Evolutionary conservation across 345 rosid species (phyloP).

Genomic region (Draba incana): DNA sequence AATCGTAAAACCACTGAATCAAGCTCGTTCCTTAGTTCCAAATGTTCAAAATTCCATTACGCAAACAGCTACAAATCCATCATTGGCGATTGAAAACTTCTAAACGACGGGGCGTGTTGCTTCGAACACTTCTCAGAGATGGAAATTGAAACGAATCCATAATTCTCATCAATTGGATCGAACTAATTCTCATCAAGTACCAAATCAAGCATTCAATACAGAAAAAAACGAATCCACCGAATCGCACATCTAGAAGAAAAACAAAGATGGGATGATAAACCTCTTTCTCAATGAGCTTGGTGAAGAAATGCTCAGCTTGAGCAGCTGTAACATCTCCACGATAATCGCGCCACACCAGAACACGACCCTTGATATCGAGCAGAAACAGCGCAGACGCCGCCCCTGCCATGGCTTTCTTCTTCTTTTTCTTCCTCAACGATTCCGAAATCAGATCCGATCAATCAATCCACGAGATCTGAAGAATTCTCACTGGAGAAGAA

Average conservation of each 20-base stretch:
- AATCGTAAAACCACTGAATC: slow-evolving; percentile 1
- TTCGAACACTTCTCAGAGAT: slow-evolving; percentile 1
- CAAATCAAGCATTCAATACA: slow-evolving; percentile 2
- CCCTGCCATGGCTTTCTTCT: slow-evolving; percentile 58
- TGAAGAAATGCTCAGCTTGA: slow-evolving; percentile 86
- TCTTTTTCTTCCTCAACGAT: slow-evolving; percentile 7
- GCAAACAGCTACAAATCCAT: not conserved
- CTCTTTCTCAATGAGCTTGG: slow-evolving; percentile 86
- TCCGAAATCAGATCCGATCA: slow-evolving; percentile 42
- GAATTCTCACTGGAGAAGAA: slow-evolving; percentile 31
- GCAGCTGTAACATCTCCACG: slow-evolving; percentile 78
- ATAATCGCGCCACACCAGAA: slow-evolving; percentile 86
- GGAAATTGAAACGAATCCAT: slow-evolving; percentile 8
- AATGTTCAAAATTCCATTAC: not conserved
- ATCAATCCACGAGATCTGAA: slow-evolving; percentile 36
- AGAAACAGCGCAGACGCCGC: slow-evolving; percentile 89
- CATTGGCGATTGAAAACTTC: not conserved
- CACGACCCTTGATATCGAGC: slow-evolving; percentile 77
- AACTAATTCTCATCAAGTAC: not conserved
- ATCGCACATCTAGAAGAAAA: slow-evolving; percentile 7
- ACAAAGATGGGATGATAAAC: slow-evolving; percentile 34
- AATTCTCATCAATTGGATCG: not conserved
- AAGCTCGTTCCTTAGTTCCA: slow-evolving; percentile 19
- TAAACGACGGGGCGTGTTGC: not conserved
- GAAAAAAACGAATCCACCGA: not conserved